Conservation (phyloP, 2,329 filamentous ascomycete species). For the Xylariaceae sp. region DNA sequence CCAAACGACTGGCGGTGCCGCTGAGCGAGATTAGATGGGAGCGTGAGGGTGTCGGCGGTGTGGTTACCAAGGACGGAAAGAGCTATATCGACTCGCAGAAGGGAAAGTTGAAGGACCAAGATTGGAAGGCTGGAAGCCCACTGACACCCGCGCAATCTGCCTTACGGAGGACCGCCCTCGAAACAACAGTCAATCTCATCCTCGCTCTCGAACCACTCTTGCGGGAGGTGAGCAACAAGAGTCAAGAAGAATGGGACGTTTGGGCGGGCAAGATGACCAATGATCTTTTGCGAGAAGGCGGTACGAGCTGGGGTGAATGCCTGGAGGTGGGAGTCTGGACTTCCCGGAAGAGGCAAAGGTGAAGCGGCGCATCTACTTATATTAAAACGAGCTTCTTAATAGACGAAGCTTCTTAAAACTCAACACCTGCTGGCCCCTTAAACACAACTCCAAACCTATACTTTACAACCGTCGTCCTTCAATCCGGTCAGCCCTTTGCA, state of each 20-base stretch:
- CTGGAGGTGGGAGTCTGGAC: conserved; percentile 83
- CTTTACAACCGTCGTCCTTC: neutral
- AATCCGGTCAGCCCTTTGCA: neutral
- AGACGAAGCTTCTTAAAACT: neutral
- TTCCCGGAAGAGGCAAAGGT: conserved; percentile 60
- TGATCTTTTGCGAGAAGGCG: conserved; percentile 72
- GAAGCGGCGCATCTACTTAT: conserved; percentile 15
- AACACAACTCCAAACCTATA: neutral
- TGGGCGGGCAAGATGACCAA: conserved; percentile 87
- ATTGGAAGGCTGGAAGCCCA: conserved; percentile 40
- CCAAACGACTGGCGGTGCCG: conserved; percentile 77
- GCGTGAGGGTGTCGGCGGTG: conserved; percentile 63
- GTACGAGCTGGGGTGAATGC: conserved; percentile 78
- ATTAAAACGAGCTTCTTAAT: conserved; percentile 3
- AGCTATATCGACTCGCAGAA: conserved; percentile 52
- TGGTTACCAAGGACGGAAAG: conserved; percentile 56
- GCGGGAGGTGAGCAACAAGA: conserved; percentile 77
- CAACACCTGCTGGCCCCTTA: neutral
- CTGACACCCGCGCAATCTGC: conserved; percentile 66
- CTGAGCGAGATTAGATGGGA: conserved; percentile 84
- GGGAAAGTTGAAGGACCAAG: conserved; percentile 41
- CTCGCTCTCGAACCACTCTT: conserved; percentile 79
- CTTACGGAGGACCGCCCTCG: conserved; percentile 70
- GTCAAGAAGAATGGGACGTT: conserved; percentile 83
- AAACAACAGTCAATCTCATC: conserved; percentile 76